Evolutionary conservation across 176 grass and related monocot species (phyloP).

Genomic region (Carex myosuroides): DNA sequence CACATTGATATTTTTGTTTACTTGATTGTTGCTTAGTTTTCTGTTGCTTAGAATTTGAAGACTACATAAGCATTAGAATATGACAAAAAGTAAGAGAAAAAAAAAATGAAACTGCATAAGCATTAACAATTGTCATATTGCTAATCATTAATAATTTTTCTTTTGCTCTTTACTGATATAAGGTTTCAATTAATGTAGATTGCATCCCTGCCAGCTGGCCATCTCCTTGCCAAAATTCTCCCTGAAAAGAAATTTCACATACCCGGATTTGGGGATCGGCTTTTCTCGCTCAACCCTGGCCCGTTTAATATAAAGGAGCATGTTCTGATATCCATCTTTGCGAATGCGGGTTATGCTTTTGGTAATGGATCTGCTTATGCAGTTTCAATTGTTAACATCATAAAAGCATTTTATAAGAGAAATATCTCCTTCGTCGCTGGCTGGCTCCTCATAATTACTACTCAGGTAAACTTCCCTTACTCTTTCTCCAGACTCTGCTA

Average conservation of each 20-base stretch:
- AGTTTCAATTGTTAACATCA: slow-evolving; percentile 49
- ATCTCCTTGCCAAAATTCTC: slow-evolving; percentile 48
- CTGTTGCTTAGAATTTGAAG: not conserved
- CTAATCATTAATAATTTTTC: not conserved
- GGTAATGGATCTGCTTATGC: slow-evolving; percentile 59
- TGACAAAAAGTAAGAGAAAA: too few relatives aligned
- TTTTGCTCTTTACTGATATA: not conserved
- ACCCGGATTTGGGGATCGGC: slow-evolving; percentile 23
- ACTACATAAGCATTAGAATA: too few relatives aligned
- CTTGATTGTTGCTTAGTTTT: not conserved
- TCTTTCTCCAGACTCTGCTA: not conserved
- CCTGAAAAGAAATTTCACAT: slow-evolving; percentile 26
- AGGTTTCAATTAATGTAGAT: slow-evolving; percentile 18
- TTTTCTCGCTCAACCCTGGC: slow-evolving; percentile 50
- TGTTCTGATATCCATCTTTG: slow-evolving; percentile 63
- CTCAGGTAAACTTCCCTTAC: slow-evolving; percentile 36
- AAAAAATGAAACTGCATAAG: too few relatives aligned
- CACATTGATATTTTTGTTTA: not conserved
- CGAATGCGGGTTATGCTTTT: slow-evolving; percentile 65
- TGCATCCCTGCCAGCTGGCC: slow-evolving; percentile 47
- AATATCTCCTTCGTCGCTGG: slow-evolving; percentile 45
- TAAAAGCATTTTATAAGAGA: slow-evolving; percentile 51
- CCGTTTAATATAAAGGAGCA: slow-evolving; percentile 85
- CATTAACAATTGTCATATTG: not conserved
- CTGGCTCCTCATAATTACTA: slow-evolving; percentile 52